phyloP scores from a whole-genome alignment of 306 rosid species.

The Trichosanthes truncata region DNA sequence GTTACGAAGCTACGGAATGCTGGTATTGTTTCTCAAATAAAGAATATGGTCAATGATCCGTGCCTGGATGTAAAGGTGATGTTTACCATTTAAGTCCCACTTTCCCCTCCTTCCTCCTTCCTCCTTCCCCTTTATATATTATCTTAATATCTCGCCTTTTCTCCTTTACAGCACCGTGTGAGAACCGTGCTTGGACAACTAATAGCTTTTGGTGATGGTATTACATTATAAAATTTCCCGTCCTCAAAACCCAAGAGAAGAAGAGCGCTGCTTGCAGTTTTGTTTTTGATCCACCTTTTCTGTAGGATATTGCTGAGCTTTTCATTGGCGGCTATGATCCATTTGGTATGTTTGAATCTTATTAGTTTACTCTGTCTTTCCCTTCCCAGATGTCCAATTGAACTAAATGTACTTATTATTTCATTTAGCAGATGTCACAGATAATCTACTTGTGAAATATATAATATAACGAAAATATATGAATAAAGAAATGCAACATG shows the following conservation, averaged over 20 bases:
- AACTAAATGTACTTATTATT: not conserved
- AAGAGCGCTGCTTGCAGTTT: slow-evolving; percentile 21
- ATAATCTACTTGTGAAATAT: not conserved
- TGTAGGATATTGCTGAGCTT: slow-evolving; percentile 17
- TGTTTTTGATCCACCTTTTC: slow-evolving; percentile 10
- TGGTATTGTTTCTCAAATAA: slow-evolving; percentile 63
- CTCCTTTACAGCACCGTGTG: slow-evolving; percentile 56
- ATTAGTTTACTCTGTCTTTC: not conserved
- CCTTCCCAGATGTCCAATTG: not conserved
- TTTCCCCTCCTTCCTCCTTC: not conserved
- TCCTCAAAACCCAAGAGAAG: slow-evolving; percentile 11
- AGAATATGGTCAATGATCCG: slow-evolving; percentile 63
- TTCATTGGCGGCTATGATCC: slow-evolving; percentile 24
- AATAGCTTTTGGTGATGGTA: slow-evolving; percentile 39
- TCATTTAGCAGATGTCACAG: not conserved
- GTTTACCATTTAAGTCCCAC: slow-evolving; percentile 5
- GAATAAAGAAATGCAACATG: not conserved
- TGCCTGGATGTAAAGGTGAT: slow-evolving; percentile 69
- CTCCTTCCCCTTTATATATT: not conserved
- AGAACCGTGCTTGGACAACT: slow-evolving; percentile 51
- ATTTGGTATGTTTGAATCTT: slow-evolving; percentile 33
- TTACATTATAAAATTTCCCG: slow-evolving; percentile 13
- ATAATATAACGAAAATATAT: not conserved
- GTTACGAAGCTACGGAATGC: slow-evolving; percentile 40
- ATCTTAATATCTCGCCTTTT: not conserved